Evolutionary conservation across 768 basidiomycete species (phyloP).

Genomic region (Tubosaeta brunneosetosa): DNA sequence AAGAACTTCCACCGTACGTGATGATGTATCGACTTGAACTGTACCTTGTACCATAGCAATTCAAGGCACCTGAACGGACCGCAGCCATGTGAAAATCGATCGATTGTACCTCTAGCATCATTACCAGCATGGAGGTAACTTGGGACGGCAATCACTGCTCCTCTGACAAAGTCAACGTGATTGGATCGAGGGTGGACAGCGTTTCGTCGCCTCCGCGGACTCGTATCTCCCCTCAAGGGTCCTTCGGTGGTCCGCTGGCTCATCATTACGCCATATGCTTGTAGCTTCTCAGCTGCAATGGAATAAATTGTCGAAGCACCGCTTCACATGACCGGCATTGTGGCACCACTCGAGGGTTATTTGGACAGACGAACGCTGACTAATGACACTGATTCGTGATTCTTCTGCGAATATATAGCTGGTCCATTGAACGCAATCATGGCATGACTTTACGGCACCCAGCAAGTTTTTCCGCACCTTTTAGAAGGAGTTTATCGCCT

Average conservation of each 20-base stretch:
- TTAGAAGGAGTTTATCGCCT: background rate
- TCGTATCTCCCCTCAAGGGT: slow-evolving; percentile 3
- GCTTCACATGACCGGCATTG: background rate
- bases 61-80: background rate
- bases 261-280: slow-evolving; percentile 2
- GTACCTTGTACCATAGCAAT: background rate
- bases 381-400: slow-evolving; percentile 5
- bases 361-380: slow-evolving; percentile 11
- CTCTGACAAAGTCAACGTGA: background rate
- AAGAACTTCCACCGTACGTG: slow-evolving; percentile 14
- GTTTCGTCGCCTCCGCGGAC: slow-evolving; percentile 8
- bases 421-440: background rate
- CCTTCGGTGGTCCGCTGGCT: slow-evolving; percentile 3
- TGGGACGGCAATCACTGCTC: background rate
- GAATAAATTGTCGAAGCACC: background rate
- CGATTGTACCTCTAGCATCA: background rate
- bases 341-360: background rate
- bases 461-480: background rate
- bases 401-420: slow-evolving; percentile 10
- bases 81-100: background rate
- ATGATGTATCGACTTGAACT: background rate
- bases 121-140: background rate
- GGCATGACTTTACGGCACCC: slow-evolving; percentile 19
- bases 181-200: background rate
- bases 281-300: background rate